Percentiles rank a stretch among this genome's conserved stretches.
Evolutionary conservation across 352 stramenopile species (phyloP).

Genomic region (Phytophthora brassicae): DNA sequence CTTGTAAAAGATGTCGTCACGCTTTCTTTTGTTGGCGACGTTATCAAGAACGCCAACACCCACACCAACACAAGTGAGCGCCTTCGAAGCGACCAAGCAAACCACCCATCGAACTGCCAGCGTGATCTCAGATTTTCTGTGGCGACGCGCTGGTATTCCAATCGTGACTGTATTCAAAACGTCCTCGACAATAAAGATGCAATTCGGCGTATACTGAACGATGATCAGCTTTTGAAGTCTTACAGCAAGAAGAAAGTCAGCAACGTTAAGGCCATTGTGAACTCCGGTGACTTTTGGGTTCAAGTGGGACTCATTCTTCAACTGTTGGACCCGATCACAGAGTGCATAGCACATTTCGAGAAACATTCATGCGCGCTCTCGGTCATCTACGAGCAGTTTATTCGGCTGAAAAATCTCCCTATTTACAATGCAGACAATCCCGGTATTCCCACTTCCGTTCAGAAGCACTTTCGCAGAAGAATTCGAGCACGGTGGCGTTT

Average conservation of each 20-base stretch:
- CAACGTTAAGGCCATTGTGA: too few relatives aligned
- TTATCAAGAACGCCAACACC: neutral
- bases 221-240: neutral
- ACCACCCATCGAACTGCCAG: neutral
- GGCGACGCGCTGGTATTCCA: conserved; percentile 2
- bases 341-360: conserved; percentile 7
- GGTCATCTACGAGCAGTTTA: conserved; percentile 7
- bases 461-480: neutral
- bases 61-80: neutral
- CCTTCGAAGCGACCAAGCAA: neutral
- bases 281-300: neutral
- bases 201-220: neutral
- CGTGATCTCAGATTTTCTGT: neutral
- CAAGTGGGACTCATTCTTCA: neutral
- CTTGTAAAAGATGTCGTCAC: neutral
- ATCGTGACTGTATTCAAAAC: neutral
- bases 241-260: neutral
- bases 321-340: neutral
- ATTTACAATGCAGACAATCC: neutral
- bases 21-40: neutral
- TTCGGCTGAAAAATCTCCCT: neutral
- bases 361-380: neutral
- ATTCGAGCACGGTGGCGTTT: conserved; percentile 2
- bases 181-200: conserved; percentile 6
- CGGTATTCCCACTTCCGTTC: neutral